Evolutionary conservation across 1,139 yeast genomes (phyloP), one percentile per base, ranked within the genome.

Genomic region (Yamadazyma diddensiae): DNA sequence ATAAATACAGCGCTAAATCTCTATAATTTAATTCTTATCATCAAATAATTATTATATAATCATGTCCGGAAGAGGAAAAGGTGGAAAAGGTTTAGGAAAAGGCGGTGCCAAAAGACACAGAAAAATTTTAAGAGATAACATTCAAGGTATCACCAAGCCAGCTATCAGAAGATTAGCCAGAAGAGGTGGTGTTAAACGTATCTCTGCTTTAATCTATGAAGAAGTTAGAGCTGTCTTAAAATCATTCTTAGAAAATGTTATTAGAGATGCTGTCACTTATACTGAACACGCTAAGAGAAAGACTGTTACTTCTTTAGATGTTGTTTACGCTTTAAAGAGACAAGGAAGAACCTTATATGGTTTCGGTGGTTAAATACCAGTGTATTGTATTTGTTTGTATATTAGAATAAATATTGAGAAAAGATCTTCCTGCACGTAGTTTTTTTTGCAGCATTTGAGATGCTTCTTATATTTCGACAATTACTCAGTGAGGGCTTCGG

Each of bases 121-220:
- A 82, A 90, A 90, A 85, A 87, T 92, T 73, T 79, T 90, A 56
- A 88, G 97, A 79, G 98, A 92, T 70, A 92, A 92, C 90, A 90
- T 92, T 54, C 97, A 90, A 77, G 98, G 98, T 78, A 90, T 92
- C 65, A 92, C 98, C 50, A 92, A 92, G 81, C 98, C 98, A 65
- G 98, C 98, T 59, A 92, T 92, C 65, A 88, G 98, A 78, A 90
- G 98, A 85, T 83, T 92, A 62, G 98, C 98, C 42, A 90, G 98
- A 82, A 88, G 98, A 86, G 98, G 98, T 77, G 98, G 98, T 86
- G 98, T 92, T 63, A 92, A 92, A 83, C 96, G 97, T 84, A 92
- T 92, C 58, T 90, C 97, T 49, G 97, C 96, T 63, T 78, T 90
- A 65, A 90, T 92, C 70, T 92, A 92, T 77, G 97, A 92, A 75